Conservation (phyloP, 2,329 filamentous ascomycete genomes). For the Colletotrichum paranaense region DNA sequence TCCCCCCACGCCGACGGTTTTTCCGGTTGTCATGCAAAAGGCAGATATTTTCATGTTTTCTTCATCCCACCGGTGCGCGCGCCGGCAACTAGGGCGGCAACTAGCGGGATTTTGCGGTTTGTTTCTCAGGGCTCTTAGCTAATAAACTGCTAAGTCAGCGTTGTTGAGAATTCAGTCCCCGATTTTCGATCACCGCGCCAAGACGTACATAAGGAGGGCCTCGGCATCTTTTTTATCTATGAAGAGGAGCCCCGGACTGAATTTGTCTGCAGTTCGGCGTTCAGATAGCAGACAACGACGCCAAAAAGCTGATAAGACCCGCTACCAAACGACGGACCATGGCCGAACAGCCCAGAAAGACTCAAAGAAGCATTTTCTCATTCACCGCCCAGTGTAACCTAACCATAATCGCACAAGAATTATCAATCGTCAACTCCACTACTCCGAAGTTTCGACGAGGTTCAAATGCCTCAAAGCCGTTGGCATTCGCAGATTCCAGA, state of each 20-base stretch:
- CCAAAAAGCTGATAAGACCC: background rate
- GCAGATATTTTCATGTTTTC: background rate
- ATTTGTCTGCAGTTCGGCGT: background rate
- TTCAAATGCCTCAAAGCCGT: slow-evolving; percentile 7
- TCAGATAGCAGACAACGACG: background rate
- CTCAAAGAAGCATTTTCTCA: background rate
- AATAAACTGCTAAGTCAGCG: background rate
- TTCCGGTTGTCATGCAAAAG: background rate
- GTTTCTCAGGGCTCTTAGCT: background rate
- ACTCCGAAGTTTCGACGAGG: slow-evolving; percentile 31
- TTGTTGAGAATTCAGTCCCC: background rate
- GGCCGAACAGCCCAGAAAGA: slow-evolving; percentile 10
- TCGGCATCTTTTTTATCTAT: slow-evolving; percentile 8
- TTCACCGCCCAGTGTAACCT: slow-evolving; percentile 22
- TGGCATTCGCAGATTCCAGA: slow-evolving; percentile 5
- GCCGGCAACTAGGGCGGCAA: background rate
- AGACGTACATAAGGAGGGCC: background rate
- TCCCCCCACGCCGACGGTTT: background rate
- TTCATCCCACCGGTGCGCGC: background rate
- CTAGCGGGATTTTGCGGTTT: background rate
- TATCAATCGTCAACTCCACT: slow-evolving; percentile 19
- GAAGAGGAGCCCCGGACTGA: background rate
- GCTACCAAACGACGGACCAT: slow-evolving; percentile 18
- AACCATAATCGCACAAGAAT: slow-evolving; percentile 4
- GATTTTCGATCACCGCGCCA: background rate